Evolutionary conservation across 495 filamentous ascomycete species (phyloP), one percentile per base, ranked within the genome.

Genomic region (Neurospora sp.): DNA sequence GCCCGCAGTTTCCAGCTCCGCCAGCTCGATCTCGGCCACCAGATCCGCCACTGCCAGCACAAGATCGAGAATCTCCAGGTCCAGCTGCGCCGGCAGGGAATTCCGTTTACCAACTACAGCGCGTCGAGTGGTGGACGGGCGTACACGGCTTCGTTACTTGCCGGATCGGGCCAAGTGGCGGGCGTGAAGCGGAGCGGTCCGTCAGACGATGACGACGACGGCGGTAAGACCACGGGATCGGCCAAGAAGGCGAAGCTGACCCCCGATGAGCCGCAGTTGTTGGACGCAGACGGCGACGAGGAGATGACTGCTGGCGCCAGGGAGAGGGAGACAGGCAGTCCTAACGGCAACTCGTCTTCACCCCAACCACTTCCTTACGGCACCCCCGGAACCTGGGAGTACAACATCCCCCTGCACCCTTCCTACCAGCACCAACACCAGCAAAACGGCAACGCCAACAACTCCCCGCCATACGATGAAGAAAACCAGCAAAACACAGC

Each of bases 21-120:
- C 10, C 74, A 76, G 6, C 73, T 85, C 6, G 84, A 85, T 40
- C 79, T 83, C 23, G 74, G 76, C 27, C 83, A 85, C 72, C 83
- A 84, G 72, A 82, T 85, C 39, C 82, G 84, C 2, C 77, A 81
- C 66, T 82, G 81, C 74, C 76, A 76, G 54, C 82, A 85, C 70
- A 77, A 80, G 5, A 82, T 85, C 44, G 79, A 85, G 71, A 72
- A 44, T 10, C 74, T 85, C 1, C 75, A 79, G 37, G 74, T 72
- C 11, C 72, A 80, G 40, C 38, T 71, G 42, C 78, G 77, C 44
- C 54, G 54, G 1, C 54, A 66, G 54, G 54, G 54, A 8, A 66
- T 66, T 35, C 54, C 54, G 1, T 66, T 66, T 5, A 66, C 27
- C 27, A 66, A 66, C 27, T 66, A 66, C 54, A 9, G 27, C 54